Percentiles rank a stretch among this genome's conserved stretches.
phyloP scores from a whole-genome alignment of 2,329 filamentous ascomycete species.

The Colletotrichum salicis region DNA sequence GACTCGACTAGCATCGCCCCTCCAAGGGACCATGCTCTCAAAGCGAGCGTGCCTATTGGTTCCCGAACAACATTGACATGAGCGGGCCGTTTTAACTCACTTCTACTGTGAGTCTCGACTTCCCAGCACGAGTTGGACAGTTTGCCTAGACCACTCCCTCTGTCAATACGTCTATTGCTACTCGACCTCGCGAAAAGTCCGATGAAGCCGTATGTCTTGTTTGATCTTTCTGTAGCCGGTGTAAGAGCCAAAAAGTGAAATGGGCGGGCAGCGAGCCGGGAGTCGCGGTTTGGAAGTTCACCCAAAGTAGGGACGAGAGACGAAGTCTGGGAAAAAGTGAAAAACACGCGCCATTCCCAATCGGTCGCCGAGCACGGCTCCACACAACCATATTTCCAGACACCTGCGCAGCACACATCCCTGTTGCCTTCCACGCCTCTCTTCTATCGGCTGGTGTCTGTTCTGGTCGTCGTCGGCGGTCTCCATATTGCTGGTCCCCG shows the following conservation, averaged over 20 bases:
- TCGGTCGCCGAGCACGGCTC: constrained; percentile 26
- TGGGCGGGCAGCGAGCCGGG: constrained; percentile 14
- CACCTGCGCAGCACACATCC: constrained; percentile 9
- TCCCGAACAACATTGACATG: not conserved
- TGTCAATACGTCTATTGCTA: not conserved
- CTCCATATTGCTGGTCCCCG: constrained; percentile 1
- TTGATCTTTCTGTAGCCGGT: constrained; percentile 20
- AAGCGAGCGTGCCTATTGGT: constrained; percentile 16
- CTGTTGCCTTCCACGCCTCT: constrained; percentile 3
- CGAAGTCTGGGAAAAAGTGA: constrained; percentile 30
- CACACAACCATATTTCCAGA: constrained; percentile 4
- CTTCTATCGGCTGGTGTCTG: not conserved
- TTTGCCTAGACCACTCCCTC: not conserved
- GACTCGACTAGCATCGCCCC: constrained; percentile 2
- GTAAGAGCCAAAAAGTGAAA: constrained; percentile 31
- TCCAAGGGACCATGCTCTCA: constrained; percentile 17
- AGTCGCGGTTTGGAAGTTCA: constrained; percentile 9
- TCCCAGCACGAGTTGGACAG: not conserved
- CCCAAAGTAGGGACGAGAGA: constrained; percentile 21
- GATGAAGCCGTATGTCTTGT: constrained; percentile 7
- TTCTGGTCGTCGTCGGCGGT: not conserved
- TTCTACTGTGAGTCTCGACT: not conserved
- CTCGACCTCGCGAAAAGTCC: not conserved
- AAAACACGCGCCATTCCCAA: constrained; percentile 22
- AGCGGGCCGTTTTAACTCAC: constrained; percentile 24